Evolutionary conservation across 1,139 yeast species (phyloP).

Genomic region (Saccharomyces pastorianus): DNA sequence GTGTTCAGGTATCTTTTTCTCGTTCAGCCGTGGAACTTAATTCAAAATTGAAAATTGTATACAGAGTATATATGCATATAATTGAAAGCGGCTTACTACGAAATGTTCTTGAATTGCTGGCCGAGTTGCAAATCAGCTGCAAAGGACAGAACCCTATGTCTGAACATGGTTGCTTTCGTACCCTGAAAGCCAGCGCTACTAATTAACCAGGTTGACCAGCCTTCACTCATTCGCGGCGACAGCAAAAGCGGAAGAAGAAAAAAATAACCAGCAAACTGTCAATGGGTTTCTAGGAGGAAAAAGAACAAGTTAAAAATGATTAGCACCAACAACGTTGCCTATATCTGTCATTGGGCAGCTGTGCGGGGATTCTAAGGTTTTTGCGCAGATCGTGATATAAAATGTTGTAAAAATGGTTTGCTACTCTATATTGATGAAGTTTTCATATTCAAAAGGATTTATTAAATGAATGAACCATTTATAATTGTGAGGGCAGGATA

Average conservation of each 20-base stretch:
- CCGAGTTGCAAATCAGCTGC: background rate
- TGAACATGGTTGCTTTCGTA: background rate
- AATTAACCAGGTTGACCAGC: background rate
- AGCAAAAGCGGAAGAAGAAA: conserved; percentile 1
- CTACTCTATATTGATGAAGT: background rate
- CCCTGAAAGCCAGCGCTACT: background rate
- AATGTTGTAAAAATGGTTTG: background rate
- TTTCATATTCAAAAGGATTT: background rate
- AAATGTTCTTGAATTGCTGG: background rate
- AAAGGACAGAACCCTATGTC: background rate
- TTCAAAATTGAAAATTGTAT: background rate
- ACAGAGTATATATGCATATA: background rate
- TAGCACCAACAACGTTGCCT: background rate
- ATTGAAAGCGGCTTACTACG: background rate
- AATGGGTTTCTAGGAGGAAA: background rate
- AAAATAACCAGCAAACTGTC: background rate
- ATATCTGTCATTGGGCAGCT: background rate
- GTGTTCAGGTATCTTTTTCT: background rate
- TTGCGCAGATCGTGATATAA: background rate
- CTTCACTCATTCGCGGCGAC: background rate
- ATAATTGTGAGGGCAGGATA: background rate
- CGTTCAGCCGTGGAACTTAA: background rate
- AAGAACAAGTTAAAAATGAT: background rate
- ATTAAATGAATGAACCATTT: background rate
- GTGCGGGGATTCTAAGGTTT: background rate